phyloP scores from a whole-genome alignment of 2,329 filamentous ascomycete species.

The Diaporthe sp. region DNA sequence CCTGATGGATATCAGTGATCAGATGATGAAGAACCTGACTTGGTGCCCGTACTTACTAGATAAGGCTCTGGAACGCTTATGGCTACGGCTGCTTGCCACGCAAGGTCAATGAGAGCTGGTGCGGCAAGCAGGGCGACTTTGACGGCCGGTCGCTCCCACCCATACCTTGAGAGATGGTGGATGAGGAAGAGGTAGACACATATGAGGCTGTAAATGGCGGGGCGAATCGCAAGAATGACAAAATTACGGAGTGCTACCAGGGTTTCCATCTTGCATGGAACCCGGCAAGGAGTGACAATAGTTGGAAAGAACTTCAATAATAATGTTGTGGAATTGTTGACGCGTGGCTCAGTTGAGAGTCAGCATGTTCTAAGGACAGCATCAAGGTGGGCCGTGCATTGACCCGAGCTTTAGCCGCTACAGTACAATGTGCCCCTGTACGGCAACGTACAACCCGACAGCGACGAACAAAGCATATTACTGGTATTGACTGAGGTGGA shows the following conservation, averaged over 20 bases:
- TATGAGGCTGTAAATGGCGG: not conserved
- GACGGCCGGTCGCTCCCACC: slow-evolving; percentile 18
- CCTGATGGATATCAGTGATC: slow-evolving; percentile 61
- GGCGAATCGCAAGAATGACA: not conserved
- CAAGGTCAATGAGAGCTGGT: slow-evolving; percentile 26
- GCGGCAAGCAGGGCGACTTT: slow-evolving; percentile 45
- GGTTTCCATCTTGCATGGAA: not conserved
- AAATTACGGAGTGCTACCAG: not conserved
- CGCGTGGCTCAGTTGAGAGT: slow-evolving; percentile 17
- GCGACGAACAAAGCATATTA: not conserved
- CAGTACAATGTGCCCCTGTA: not conserved
- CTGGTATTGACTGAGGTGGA: not conserved
- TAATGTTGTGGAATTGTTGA: not conserved
- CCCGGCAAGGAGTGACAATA: slow-evolving; percentile 20
- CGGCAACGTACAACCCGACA: not conserved
- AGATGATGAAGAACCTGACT: not conserved
- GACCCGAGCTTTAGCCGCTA: slow-evolving; percentile 29
- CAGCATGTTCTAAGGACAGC: slow-evolving; percentile 12
- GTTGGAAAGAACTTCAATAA: not conserved
- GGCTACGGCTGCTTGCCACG: slow-evolving; percentile 57
- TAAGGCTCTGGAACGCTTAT: slow-evolving; percentile 65
- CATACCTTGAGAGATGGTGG: not conserved
- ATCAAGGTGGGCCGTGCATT: slow-evolving; percentile 30
- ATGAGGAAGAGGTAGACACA: slow-evolving; percentile 13
- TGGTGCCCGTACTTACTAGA: slow-evolving; percentile 55